Conservation (phyloP, 129 eudicot genomes). For the Oenanthe sinensis region DNA sequence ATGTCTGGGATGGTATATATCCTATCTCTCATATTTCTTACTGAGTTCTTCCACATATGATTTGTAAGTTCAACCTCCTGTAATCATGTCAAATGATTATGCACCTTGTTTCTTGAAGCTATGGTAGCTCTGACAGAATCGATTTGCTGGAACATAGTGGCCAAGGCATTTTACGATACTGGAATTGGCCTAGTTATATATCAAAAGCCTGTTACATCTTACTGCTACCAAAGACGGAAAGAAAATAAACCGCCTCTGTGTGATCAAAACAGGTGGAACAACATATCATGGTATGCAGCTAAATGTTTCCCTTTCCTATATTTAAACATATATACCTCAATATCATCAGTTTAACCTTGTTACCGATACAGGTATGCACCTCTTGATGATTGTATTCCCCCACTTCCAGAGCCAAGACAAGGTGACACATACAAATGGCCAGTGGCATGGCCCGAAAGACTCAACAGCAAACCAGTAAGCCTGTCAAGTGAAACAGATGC, state of each 20-base stretch:
- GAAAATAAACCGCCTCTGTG: conserved; percentile 62
- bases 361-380: conserved; percentile 56
- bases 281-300: conserved; percentile 57
- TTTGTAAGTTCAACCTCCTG: conserved; percentile 1
- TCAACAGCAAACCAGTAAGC: conserved; percentile 47
- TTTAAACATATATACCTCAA: not conserved
- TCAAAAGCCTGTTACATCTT: conserved; percentile 69
- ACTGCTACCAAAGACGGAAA: conserved; percentile 64
- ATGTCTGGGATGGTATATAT: conserved; percentile 64
- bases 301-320: not conserved
- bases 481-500: conserved; percentile 39
- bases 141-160: conserved; percentile 85
- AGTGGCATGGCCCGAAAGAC: conserved; percentile 81
- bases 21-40: not conserved
- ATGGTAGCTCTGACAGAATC: conserved; percentile 75
- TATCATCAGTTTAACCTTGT: conserved; percentile 1
- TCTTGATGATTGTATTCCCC: conserved; percentile 62
- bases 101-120: conserved; percentile 44
- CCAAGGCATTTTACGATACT: conserved; percentile 51
- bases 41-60: not conserved
- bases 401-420: conserved; percentile 28
- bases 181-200: conserved; percentile 78
- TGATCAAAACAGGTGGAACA: conserved; percentile 34
- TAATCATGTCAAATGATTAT: not conserved
- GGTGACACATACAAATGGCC: conserved; percentile 56